phyloP scores from a whole-genome alignment of 805 yeast species.

The Candida odintsovae region DNA sequence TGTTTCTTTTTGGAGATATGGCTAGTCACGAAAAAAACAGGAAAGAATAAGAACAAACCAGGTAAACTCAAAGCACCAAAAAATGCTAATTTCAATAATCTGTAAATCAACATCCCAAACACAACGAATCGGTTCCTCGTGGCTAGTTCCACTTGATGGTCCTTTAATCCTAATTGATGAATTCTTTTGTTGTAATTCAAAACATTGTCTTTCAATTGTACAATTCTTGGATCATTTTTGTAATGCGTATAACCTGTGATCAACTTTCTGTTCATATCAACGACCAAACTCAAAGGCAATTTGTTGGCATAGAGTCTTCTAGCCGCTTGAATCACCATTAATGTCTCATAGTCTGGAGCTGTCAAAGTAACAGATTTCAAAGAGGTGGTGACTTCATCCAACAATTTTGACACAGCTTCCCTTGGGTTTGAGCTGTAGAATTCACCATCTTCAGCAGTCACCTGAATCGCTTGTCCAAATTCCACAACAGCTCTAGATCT shows the following conservation, averaged over 20 bases:
- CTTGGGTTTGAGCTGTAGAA: slow-evolving; percentile 63
- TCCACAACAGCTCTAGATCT: slow-evolving; percentile 93
- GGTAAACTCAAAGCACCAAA: slow-evolving; percentile 68
- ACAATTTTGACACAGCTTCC: slow-evolving; percentile 66
- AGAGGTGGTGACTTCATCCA: slow-evolving; percentile 69
- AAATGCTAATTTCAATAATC: slow-evolving; percentile 46
- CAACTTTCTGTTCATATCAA: slow-evolving; percentile 84
- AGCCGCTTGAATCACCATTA: slow-evolving; percentile 93
- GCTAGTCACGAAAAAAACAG: slow-evolving; percentile 74
- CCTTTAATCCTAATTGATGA: slow-evolving; percentile 57
- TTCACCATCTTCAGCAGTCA: slow-evolving; percentile 53
- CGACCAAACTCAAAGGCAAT: slow-evolving; percentile 70
- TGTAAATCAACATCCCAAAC: slow-evolving; percentile 41
- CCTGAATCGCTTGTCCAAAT: slow-evolving; percentile 81
- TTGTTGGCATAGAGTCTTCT: slow-evolving; percentile 72
- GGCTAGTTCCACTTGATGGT: slow-evolving; percentile 61
- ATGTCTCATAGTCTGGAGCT: slow-evolving; percentile 87
- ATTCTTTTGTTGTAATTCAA: slow-evolving; percentile 62
- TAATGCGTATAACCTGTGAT: slow-evolving; percentile 76
- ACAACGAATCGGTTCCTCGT: slow-evolving; percentile 43
- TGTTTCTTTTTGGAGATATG: slow-evolving; percentile 68
- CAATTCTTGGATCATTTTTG: slow-evolving; percentile 66
- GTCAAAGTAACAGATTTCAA: slow-evolving; percentile 87
- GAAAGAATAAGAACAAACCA: slow-evolving; percentile 77
- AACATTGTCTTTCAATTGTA: slow-evolving; percentile 56